These are phyloP conservation scores for Primulina huaijiensis DNA, from an alignment of 257 asterid genomes.

Conservation along the genomic window DNA sequence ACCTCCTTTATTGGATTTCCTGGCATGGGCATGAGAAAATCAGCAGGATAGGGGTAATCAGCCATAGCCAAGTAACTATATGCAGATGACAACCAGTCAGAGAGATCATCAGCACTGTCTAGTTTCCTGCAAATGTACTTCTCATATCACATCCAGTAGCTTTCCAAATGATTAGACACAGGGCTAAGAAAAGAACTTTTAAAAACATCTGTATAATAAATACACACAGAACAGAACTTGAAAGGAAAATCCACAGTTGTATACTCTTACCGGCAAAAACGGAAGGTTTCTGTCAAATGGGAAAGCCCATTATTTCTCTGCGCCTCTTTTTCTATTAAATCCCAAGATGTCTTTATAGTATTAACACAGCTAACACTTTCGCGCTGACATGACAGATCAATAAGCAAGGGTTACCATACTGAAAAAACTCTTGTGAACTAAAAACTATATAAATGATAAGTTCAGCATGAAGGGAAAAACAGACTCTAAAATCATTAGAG, in stretches of 20 bases:
- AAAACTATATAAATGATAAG: neutral
- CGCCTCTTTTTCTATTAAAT: slow-evolving; percentile 54
- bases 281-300: slow-evolving; percentile 57
- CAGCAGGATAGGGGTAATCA: slow-evolving; percentile 84
- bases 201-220: slow-evolving; percentile 2
- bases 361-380: slow-evolving; percentile 80
- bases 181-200: neutral
- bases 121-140: slow-evolving; percentile 59
- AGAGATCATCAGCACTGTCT: slow-evolving; percentile 59
- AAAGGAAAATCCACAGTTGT: slow-evolving; percentile 10
- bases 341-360: slow-evolving; percentile 81
- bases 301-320: slow-evolving; percentile 58
- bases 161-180: slow-evolving; percentile 5
- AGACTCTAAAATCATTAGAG: slow-evolving; percentile 76
- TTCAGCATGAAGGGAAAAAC: slow-evolving; percentile 19
- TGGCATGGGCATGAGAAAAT: slow-evolving; percentile 92
- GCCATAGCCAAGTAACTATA: slow-evolving; percentile 92
- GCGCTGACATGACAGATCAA: slow-evolving; percentile 42
- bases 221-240: neutral
- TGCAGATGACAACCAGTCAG: slow-evolving; percentile 69
- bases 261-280: slow-evolving; percentile 57
- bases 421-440: slow-evolving; percentile 13
- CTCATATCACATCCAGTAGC: slow-evolving; percentile 23
- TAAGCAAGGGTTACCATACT: slow-evolving; percentile 10
- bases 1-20: slow-evolving; percentile 92